Evolutionary conservation across 352 stramenopile genomes (phyloP), one percentile per base, ranked within the genome.

Genomic region (Phytophthora vignae): DNA sequence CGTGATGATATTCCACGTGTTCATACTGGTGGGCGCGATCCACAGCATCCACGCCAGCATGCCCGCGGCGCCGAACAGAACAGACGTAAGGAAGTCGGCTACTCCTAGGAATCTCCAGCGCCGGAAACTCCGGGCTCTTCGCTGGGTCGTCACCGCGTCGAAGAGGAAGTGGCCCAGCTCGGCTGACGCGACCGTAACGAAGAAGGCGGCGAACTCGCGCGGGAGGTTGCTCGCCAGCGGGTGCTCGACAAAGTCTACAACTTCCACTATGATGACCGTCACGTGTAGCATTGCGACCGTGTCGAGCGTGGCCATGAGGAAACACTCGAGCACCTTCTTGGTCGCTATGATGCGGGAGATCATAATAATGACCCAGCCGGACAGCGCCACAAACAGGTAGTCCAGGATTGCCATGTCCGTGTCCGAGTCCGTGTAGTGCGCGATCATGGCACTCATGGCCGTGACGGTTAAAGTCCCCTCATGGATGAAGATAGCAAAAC

Each of bases 211-310:
- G 29, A 91, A 67, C 15, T 86, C 63, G 57, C 76, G 72, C 12
- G 67, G 63, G 9, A 83, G 64, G 1, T 79, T 67, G 31, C 63
- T 59, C 1, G 83, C 71, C 27, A 74, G 40, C 2, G 83, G 83
- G 48, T 90, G 72, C 29, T 84, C 74, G 2, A 92, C 60, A 42
- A 90, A 83, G 60, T 90, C 83, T 1, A 79, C 71, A 12, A 87
- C 76, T 29, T 88, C 83, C 78, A 90, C 88, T 76, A 92, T 81
- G n/a, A 87, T 83, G n/a, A 80, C 61, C 9, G 85, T 73, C 50
- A 92, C 55, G 36, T 87, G 85, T 36, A 84, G 76, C 42, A 92
- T 48, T 0, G 79, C 82, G 42, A 90, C 58, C 3, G 85, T 83
- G 63, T 92, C 85, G 53, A 90, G 67, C 42, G 78, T 63, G n/a